Evolutionary conservation across 108 stramenopile genomes (phyloP), one percentile per base, ranked within the genome.

Genomic region (Skeletonema potamos): DNA sequence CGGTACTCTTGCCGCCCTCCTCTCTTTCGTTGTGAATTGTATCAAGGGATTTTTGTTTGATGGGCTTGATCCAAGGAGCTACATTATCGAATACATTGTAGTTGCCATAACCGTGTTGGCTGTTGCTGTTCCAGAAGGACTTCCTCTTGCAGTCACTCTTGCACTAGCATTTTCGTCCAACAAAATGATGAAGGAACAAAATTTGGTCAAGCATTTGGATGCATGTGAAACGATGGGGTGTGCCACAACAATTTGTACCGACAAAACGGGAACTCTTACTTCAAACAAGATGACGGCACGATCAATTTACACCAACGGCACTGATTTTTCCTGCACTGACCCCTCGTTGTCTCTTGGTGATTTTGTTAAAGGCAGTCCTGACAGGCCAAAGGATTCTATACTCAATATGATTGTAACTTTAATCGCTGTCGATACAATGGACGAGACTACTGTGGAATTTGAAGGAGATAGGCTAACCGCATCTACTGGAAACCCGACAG

Each of bases 141-240:
- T 99, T 20, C 98, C 98, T 15, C 87, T 99, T 20, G 97, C 98
- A 34, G 98, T 99, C 0, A 97, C 97, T 13, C 84, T 99, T 26
- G 84, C 97, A 6, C 82, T 99, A 18, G 96, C 97, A 6, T 98
- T 90, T 67, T 93, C 92, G 12, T 94, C 91, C 22, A 87, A 86
- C 54, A 90, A 92, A 72, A 99, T 99, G 98, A 95, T 86, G 83
- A 85, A 83, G 51, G 97, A 98, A 56, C 90, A 96, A 68, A 98
- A 97, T 76, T 85, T 98, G 48, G 96, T 99, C 41, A 97, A 96
- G 64, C 88, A 96, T 58, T 81, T 99, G 61, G 94, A 96, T 59
- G 97, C 97, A 17, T 99, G 98, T 75, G 98, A 99, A 81, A 99
- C 98, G 29, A 99, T 99, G 98, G 98, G 98, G 36, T 97, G 92